Evolutionary conservation across 1,284 basidiomycete genomes (phyloP).

Genomic region (Melampsora americana): DNA sequence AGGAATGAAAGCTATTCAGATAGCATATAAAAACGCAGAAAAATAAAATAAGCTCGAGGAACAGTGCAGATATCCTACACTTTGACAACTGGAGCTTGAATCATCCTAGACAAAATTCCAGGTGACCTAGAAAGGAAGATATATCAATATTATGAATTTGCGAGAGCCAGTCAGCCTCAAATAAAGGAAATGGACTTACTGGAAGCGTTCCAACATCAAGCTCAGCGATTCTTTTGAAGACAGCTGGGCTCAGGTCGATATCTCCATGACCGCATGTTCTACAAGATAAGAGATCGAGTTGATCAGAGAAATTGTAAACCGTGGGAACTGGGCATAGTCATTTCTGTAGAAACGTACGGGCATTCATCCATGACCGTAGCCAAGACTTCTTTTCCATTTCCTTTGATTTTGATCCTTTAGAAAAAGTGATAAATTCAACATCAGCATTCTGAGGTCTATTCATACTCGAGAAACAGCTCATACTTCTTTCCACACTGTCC

Average conservation of each 20-base stretch:
- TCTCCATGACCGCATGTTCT: constrained; percentile 1
- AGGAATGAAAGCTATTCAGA: no score
- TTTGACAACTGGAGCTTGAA: no score
- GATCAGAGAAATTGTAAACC: no score
- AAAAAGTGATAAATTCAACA: background rate
- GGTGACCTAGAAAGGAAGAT: no score
- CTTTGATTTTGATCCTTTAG: background rate
- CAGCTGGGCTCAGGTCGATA: background rate
- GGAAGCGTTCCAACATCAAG: constrained; percentile 2
- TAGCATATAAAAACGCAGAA: no score
- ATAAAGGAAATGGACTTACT: background rate
- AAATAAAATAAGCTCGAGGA: no score
- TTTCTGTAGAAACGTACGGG: background rate
- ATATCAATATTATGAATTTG: no score
- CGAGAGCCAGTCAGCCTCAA: no score
- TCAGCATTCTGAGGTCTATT: no score
- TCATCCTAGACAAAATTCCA: no score
- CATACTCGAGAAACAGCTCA: background rate
- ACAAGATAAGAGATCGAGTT: background rate
- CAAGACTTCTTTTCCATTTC: background rate
- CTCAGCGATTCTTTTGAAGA: constrained; percentile 4
- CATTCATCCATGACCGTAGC: constrained; percentile 12
- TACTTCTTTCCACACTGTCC: constrained; percentile 3
- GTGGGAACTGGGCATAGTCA: no score
- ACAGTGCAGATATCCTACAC: no score